phyloP scores from a whole-genome alignment of 192 early-diverging fungal genomes.

The Umbelopsis vinacea region DNA sequence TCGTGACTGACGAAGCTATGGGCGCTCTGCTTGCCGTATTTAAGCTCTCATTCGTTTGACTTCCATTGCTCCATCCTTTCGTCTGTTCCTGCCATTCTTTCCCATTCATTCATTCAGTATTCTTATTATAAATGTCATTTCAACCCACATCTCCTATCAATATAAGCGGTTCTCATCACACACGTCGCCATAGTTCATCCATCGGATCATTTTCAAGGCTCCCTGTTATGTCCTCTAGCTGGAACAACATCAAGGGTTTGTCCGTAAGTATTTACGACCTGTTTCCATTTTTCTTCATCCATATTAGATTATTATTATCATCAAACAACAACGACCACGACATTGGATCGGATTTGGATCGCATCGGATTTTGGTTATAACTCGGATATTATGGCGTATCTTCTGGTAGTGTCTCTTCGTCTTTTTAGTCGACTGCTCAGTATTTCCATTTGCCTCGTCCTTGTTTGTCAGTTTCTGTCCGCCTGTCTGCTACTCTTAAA shows the following conservation, averaged over 20 bases:
- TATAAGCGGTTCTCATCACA: background rate
- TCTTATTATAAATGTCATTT: background rate
- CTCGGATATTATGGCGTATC: no score
- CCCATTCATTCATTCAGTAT: no score
- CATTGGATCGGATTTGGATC: no score
- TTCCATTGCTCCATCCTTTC: background rate
- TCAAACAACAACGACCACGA: no score
- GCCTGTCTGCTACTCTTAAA: no score
- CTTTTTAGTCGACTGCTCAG: no score
- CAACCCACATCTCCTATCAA: constrained; percentile 13
- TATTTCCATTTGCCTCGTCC: no score
- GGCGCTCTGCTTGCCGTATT: background rate
- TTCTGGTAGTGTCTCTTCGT: no score
- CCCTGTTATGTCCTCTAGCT: background rate
- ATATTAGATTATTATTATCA: constrained; percentile 4
- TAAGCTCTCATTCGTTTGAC: no score
- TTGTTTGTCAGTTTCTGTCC: no score
- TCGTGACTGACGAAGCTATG: background rate
- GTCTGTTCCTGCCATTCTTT: no score
- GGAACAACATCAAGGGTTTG: background rate
- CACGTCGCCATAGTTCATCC: background rate
- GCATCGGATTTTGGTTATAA: no score
- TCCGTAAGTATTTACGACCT: constrained; percentile 16
- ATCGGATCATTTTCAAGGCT: background rate
- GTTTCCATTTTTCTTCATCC: background rate